Base-by-base conservation (phyloP, 306 rosid species). In the Malus fusca region DNA sequence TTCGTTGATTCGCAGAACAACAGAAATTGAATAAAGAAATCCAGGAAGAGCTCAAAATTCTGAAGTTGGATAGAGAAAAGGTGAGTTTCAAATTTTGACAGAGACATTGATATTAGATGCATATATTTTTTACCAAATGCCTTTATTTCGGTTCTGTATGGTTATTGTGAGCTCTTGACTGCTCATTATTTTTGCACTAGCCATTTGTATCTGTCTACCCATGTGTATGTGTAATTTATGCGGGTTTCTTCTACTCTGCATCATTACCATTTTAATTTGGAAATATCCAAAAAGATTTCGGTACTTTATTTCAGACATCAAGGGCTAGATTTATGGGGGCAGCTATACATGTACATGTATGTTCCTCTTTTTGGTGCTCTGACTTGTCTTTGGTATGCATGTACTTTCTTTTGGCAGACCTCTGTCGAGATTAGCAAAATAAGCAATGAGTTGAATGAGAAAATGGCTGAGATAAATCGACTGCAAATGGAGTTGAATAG, bases 401-500 rank as follows among this genome's bases (percentile, higher is more conserved):
- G 40, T 77, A 51, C 78, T 66, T 60, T 70, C 59, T 92, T 76
- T 72, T 74, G 65, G 77, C 84, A 90, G 98, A 75, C 87, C 71
- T 87, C 83, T 33, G 37, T 22, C 59, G 96, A 92, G 85, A 81
- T 83, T 71, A 78, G 75, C 77, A 79, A 78, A 82, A 75, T 92
- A 78, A 88, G 22, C 8, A 80, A 75, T 25, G 92, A 90, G 68
- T 78, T 90, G 87, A 87, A 85, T 78, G 92, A 87, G 80, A 92
- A 88, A 82, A 81, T 72, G 79, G 87, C 85, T 17, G 91, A 90
- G 78, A 83, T 88, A 70, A 75, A 81, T 66, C 75, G 73, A 75
- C 73, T 96, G 80, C 96, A 88, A 81, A 78, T 81, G 79, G 98
- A 92, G 83, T 78, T 89, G 86, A 83, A 77, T 74, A 82, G 86